Conservation (phyloP, 192 early-diverging fungal species). For the Coemansia sp. region DNA sequence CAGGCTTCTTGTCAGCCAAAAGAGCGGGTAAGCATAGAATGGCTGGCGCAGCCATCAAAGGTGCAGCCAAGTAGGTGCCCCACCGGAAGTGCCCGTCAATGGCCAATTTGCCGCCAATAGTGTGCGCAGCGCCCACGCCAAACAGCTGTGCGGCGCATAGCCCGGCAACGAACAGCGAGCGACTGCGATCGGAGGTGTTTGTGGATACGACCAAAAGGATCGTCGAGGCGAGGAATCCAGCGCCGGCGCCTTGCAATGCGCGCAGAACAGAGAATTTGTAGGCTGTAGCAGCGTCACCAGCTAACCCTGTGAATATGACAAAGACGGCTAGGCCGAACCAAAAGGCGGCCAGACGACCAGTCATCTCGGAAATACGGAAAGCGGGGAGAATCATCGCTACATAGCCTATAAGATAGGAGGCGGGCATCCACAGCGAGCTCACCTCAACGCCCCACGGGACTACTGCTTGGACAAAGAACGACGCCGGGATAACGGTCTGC, state of each 20-base stretch:
- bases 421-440: slow-evolving; percentile 54
- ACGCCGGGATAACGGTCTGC: slow-evolving; percentile 33
- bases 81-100: slow-evolving; percentile 40
- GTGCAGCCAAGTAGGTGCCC: slow-evolving; percentile 42
- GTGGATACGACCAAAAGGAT: slow-evolving; percentile 19
- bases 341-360: slow-evolving; percentile 33
- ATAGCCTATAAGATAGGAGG: slow-evolving; percentile 51
- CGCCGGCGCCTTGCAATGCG: slow-evolving; percentile 46
- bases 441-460: slow-evolving; percentile 40
- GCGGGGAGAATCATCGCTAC: slow-evolving; percentile 38
- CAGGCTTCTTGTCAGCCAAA: slow-evolving; percentile 15
- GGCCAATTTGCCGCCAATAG: slow-evolving; percentile 44
- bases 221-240: slow-evolving; percentile 35
- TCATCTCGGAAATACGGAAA: slow-evolving; percentile 31
- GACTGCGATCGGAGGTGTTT: slow-evolving; percentile 33
- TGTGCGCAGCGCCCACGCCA: slow-evolving; percentile 45
- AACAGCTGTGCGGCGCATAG: slow-evolving; percentile 44
- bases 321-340: slow-evolving; percentile 39
- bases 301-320: slow-evolving; percentile 36
- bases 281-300: slow-evolving; percentile 23
- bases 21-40: slow-evolving; percentile 48
- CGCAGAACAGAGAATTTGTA: slow-evolving; percentile 41
- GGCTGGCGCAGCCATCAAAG: slow-evolving; percentile 32
- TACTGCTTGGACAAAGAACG: slow-evolving; percentile 50
- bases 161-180: slow-evolving; percentile 30